Percentiles rank a stretch among this genome's conserved stretches.
These are phyloP conservation scores for Bretschneidera sinensis DNA, from an alignment of 345 rosid genomes.

Conservation along the genomic window DNA sequence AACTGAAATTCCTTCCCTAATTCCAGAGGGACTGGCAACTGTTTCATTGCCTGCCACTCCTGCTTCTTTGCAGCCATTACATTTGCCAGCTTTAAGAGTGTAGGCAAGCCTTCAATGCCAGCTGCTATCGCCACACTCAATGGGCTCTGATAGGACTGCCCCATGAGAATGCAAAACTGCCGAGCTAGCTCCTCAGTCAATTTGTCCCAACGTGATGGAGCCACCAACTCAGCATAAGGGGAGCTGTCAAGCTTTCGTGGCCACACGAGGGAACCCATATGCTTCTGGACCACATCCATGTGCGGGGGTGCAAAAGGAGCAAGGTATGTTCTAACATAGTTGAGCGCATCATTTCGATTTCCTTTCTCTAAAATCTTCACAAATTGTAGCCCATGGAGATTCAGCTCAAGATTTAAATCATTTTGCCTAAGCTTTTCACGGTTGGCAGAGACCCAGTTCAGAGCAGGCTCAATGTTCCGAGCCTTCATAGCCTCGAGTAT, in stretches of 20 bases:
- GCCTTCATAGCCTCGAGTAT: constrained; percentile 52
- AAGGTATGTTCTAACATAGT: constrained; percentile 52
- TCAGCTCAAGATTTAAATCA: constrained; percentile 55
- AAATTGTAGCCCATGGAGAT: constrained; percentile 52
- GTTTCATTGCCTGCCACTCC: constrained; percentile 62
- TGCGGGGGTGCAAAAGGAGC: constrained; percentile 37
- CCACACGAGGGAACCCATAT: constrained; percentile 48
- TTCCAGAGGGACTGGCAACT: constrained; percentile 59
- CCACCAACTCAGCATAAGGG: constrained; percentile 47
- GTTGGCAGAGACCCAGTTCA: constrained; percentile 61
- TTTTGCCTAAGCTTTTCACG: constrained; percentile 37
- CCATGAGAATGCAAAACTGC: constrained; percentile 47
- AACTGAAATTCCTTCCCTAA: constrained; percentile 59
- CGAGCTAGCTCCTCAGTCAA: constrained; percentile 41
- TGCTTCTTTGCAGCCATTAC: constrained; percentile 66
- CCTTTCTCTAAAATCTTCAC: constrained; percentile 60
- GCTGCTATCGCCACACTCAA: constrained; percentile 51
- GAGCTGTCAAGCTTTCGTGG: constrained; percentile 46
- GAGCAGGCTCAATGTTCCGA: constrained; percentile 60
- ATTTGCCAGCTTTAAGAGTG: constrained; percentile 61
- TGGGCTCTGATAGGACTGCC: constrained; percentile 48
- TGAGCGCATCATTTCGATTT: constrained; percentile 41
- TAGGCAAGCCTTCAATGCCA: constrained; percentile 61
- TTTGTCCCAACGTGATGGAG: constrained; percentile 43
- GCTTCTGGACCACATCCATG: constrained; percentile 42